phyloP scores from a whole-genome alignment of 306 rosid species.

The Mimosa bimucronata region DNA sequence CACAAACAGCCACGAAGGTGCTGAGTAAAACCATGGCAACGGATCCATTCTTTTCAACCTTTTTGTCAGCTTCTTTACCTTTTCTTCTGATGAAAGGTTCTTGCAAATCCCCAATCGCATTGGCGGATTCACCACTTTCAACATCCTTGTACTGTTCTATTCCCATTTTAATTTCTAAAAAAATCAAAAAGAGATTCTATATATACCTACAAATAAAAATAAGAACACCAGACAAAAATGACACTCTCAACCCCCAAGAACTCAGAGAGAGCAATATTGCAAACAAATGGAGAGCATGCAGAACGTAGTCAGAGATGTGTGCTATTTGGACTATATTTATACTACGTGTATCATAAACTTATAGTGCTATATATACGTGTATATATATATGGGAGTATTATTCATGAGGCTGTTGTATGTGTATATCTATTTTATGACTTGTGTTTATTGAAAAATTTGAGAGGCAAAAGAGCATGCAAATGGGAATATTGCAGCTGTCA shows the following conservation, averaged over 20 bases:
- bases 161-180: constrained; percentile 44
- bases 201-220: neutral
- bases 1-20: constrained; percentile 80
- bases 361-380: too few species aligned
- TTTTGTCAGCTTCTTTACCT: too few species aligned
- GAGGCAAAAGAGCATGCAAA: constrained; percentile 11
- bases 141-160: constrained; percentile 55
- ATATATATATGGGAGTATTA: neutral
- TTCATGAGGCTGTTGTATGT: neutral
- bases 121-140: constrained; percentile 49
- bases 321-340: constrained; percentile 32
- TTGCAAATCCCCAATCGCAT: constrained; percentile 43
- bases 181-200: neutral
- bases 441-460: neutral
- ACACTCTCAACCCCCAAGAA: neutral
- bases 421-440: constrained; percentile 26
- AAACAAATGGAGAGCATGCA: constrained; percentile 31
- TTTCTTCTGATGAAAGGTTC: constrained; percentile 50
- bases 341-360: neutral
- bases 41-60: constrained; percentile 43
- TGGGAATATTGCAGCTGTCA: constrained; percentile 49
- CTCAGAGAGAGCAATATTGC: neutral
- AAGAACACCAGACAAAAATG: neutral
- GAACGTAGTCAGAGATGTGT: neutral
- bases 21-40: constrained; percentile 75